Evolutionary conservation across 2,329 filamentous ascomycete genomes (phyloP).

Genomic region (Aspergillus sergii): DNA sequence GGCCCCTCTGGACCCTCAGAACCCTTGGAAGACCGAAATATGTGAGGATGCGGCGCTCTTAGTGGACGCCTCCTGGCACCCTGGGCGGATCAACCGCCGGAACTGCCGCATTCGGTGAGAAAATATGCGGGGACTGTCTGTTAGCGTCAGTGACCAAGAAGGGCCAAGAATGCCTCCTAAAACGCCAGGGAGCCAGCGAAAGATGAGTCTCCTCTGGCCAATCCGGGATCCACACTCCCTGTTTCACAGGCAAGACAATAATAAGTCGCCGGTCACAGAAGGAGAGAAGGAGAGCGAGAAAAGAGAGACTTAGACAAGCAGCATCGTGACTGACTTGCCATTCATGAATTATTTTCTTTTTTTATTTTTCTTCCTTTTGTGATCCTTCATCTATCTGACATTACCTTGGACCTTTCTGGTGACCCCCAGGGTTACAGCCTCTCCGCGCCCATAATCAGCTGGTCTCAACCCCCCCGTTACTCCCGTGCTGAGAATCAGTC

Average conservation of each 20-base stretch:
- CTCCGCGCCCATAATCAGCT: background rate
- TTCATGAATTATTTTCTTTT: background rate
- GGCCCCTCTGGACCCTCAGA: constrained; percentile 3
- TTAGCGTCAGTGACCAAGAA: constrained; percentile 15
- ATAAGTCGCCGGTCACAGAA: constrained; percentile 9
- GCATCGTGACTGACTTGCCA: background rate
- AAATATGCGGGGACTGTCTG: constrained; percentile 22
- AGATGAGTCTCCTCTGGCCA: constrained; percentile 6
- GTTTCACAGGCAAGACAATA: constrained; percentile 16
- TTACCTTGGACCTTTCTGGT: background rate
- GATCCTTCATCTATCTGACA: constrained; percentile 6
- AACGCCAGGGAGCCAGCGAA: constrained; percentile 16
- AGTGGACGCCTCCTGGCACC: constrained; percentile 21
- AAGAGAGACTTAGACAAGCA: background rate
- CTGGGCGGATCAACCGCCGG: constrained; percentile 19
- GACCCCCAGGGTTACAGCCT: background rate
- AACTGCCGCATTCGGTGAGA: constrained; percentile 19
- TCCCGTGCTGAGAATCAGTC: constrained; percentile 2
- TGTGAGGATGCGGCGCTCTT: constrained; percentile 7
- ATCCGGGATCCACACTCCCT: constrained; percentile 15
- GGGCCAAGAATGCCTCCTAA: constrained; percentile 18
- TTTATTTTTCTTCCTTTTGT: background rate
- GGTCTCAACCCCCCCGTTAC: constrained; percentile 8
- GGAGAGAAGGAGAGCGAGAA: background rate
- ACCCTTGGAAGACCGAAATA: constrained; percentile 10